Conservation (phyloP, 2,329 filamentous ascomycete species). For the Plectosphaerella plurivora region DNA sequence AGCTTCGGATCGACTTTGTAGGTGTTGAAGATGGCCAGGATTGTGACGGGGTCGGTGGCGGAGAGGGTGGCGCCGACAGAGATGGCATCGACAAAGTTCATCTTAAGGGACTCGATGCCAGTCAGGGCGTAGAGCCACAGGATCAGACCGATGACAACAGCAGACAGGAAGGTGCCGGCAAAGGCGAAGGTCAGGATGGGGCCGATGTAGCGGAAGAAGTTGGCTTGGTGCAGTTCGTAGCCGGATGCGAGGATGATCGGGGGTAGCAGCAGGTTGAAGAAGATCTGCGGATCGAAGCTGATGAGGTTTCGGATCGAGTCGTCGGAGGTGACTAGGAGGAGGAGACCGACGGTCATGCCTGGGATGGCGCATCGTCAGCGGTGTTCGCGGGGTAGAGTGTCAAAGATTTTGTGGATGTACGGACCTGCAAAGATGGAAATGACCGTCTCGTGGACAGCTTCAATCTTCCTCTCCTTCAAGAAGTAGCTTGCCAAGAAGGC, state of each 20-base stretch:
- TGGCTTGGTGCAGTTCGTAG: slow-evolving; percentile 96
- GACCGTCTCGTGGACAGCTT: slow-evolving; percentile 96
- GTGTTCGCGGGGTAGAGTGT: too few relatives aligned
- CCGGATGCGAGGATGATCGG: slow-evolving; percentile 96
- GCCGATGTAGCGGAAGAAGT: slow-evolving; percentile 98
- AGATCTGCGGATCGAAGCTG: slow-evolving; percentile 98
- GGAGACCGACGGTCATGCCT: slow-evolving; percentile 94
- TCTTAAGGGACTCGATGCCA: slow-evolving; percentile 77
- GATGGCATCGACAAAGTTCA: slow-evolving; percentile 93
- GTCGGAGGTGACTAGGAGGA: slow-evolving; percentile 76
- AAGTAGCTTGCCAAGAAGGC: slow-evolving; percentile 97
- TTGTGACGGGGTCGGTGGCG: slow-evolving; percentile 95
- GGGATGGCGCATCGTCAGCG: slow-evolving; percentile 2
- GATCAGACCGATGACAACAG: slow-evolving; percentile 86
- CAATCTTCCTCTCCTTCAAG: slow-evolving; percentile 92
- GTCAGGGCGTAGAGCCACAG: slow-evolving; percentile 86
- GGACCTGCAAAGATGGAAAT: slow-evolving; percentile 94
- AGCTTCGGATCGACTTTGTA: slow-evolving; percentile 99
- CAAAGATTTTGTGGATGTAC: slow-evolving; percentile 5
- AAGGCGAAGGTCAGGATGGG: slow-evolving; percentile 98
- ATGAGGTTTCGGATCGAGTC: slow-evolving; percentile 85
- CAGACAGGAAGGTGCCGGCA: slow-evolving; percentile 93
- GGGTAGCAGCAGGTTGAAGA: slow-evolving; percentile 97
- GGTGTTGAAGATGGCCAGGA: slow-evolving; percentile 96
- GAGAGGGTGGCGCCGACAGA: slow-evolving; percentile 94